Conservation (phyloP, 805 yeast genomes). For the Debaryomyces hansenii region DNA sequence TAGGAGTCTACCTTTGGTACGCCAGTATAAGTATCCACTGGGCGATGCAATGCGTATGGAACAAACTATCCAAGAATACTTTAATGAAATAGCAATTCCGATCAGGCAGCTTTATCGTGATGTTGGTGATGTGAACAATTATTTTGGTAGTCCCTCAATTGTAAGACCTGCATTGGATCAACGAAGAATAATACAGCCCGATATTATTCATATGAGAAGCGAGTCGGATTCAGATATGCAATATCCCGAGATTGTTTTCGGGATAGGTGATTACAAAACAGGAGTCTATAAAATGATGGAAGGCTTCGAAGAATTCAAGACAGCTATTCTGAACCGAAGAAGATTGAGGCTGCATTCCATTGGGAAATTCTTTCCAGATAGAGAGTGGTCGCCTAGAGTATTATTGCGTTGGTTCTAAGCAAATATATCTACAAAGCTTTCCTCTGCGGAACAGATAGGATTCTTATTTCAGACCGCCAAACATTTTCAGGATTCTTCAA, state of each 20-base stretch:
- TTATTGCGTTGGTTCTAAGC: neutral
- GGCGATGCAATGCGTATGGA: conserved; percentile 1
- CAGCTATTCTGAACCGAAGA: neutral
- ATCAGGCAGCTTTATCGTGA: no score
- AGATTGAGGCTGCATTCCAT: conserved; percentile 3
- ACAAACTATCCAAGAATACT: neutral
- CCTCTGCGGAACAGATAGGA: neutral
- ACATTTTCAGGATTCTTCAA: conserved; percentile 4
- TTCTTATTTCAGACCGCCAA: neutral
- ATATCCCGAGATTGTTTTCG: neutral
- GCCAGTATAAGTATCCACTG: neutral
- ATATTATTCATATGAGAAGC: no score
- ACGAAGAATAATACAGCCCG: no score
- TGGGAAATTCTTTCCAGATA: neutral
- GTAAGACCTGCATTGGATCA: no score
- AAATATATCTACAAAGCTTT: conserved; percentile 1
- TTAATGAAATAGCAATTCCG: neutral
- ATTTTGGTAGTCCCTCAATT: no score
- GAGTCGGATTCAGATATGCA: no score
- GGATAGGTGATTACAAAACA: conserved; percentile 2
- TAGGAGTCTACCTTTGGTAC: neutral
- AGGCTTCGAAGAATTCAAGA: conserved; percentile 4
- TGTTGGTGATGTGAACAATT: no score
- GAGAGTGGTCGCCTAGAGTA: neutral
- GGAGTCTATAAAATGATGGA: neutral